A percentile compares a stretch with the other conserved stretches of the same genome.
phyloP scores from a whole-genome alignment of 441 rosid genomes.

The Euphorbia celastroides region DNA sequence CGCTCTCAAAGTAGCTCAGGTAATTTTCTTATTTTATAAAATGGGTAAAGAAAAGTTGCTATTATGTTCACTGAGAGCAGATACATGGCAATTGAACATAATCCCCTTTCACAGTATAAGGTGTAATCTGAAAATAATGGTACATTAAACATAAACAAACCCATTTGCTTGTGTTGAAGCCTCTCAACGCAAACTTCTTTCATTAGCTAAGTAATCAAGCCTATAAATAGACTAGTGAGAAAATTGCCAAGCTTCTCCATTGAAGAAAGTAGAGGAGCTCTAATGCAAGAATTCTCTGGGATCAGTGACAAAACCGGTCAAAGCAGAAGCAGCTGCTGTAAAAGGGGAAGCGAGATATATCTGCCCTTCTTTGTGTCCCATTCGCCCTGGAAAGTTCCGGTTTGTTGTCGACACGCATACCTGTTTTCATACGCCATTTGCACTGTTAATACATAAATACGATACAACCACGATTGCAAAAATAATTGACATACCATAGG shows the following conservation, averaged over 20 bases:
- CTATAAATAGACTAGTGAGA: not conserved
- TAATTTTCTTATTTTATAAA: no score
- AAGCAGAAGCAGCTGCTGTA: conserved; percentile 94
- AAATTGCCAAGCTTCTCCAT: not conserved
- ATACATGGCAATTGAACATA: conserved; percentile 20
- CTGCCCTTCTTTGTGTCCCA: conserved; percentile 99
- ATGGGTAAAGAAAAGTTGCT: conserved; percentile 14
- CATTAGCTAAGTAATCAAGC: not conserved
- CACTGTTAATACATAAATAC: no score
- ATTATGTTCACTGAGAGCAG: conserved; percentile 19
- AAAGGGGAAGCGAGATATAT: conserved; percentile 91
- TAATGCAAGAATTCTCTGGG: conserved; percentile 90
- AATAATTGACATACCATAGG: conserved; percentile 46
- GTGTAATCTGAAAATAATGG: no score
- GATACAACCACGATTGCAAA: not conserved
- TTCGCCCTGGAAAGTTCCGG: conserved; percentile 94
- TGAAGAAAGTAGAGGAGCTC: not conserved
- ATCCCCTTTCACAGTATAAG: not conserved
- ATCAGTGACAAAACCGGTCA: conserved; percentile 88
- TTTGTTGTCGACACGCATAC: conserved; percentile 93
- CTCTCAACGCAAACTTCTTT: not conserved
- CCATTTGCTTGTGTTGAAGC: no score
- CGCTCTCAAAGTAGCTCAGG: no score
- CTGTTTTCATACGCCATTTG: conserved; percentile 34
- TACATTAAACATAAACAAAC: no score